A percentile compares a stretch with the other conserved stretches of the same genome.
Conservation (phyloP, 345 rosid species). For the Euphorbia pulcherrima region DNA sequence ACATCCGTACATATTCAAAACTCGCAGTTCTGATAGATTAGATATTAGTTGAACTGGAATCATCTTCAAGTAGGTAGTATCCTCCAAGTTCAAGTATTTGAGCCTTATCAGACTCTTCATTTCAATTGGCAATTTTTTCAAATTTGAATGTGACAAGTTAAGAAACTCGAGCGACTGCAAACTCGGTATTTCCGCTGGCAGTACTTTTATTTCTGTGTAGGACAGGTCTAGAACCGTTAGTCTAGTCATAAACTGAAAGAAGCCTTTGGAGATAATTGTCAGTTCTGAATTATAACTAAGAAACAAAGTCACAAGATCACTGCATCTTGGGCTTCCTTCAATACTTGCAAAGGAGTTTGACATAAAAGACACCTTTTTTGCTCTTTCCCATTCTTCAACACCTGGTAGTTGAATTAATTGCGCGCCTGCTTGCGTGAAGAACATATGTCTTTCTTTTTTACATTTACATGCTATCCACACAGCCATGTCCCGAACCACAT, state of each 20-base stretch:
- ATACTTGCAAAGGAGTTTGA: slow-evolving; percentile 1
- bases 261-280: neutral
- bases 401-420: slow-evolving; percentile 11
- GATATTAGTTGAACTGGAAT: neutral
- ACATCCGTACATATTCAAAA: slow-evolving; percentile 2
- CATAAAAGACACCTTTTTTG: slow-evolving; percentile 29
- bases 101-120: neutral
- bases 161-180: slow-evolving; percentile 13
- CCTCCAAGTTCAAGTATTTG: slow-evolving; percentile 12
- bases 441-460: slow-evolving; percentile 10
- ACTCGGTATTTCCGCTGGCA: neutral
- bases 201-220: neutral
- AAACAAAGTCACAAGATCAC: slow-evolving; percentile 27
- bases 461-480: slow-evolving; percentile 42
- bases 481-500: slow-evolving; percentile 36
- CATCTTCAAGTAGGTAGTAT: neutral
- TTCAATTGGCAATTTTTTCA: neutral
- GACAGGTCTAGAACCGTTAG: slow-evolving; percentile 12
- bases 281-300: neutral
- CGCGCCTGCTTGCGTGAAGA: slow-evolving; percentile 7
- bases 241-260: neutral
- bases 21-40: slow-evolving; percentile 3
- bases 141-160: slow-evolving; percentile 13
- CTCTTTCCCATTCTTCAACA: slow-evolving; percentile 10
- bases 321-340: slow-evolving; percentile 13